These are phyloP conservation scores for Tolypocladium capitatum DNA, from an alignment of 2,329 filamentous ascomycete species.

Conservation along the genomic window DNA sequence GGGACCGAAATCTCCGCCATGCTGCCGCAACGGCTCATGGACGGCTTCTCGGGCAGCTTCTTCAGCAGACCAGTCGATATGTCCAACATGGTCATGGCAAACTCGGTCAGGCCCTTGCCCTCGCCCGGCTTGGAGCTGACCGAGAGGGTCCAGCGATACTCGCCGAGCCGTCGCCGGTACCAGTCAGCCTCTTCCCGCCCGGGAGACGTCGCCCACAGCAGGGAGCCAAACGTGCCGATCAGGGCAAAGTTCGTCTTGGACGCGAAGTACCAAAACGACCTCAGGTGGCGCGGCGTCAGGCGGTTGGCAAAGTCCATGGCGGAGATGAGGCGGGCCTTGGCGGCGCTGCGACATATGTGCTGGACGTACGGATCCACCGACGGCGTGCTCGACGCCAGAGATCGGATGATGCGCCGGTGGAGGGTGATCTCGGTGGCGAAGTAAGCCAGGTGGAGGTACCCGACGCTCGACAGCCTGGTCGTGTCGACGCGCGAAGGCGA, in stretches of 20 bases:
- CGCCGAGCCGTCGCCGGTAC: slow-evolving; percentile 70
- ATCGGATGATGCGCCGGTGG: slow-evolving; percentile 80
- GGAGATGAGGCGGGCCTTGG: slow-evolving; percentile 85
- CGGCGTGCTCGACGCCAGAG: slow-evolving; percentile 37
- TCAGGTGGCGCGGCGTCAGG: slow-evolving; percentile 70
- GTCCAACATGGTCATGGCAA: slow-evolving; percentile 68
- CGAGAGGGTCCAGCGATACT: slow-evolving; percentile 88
- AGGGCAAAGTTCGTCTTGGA: slow-evolving; percentile 86
- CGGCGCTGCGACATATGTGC: slow-evolving; percentile 85
- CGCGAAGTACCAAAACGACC: slow-evolving; percentile 87
- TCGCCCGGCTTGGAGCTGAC: slow-evolving; percentile 65
- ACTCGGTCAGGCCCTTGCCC: slow-evolving; percentile 45
- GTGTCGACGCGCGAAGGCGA: slow-evolving; percentile 14
- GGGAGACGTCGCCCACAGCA: slow-evolving; percentile 80
- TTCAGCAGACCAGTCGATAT: slow-evolving; percentile 57
- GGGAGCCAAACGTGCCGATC: slow-evolving; percentile 83
- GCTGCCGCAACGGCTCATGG: slow-evolving; percentile 43
- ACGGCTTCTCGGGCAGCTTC: slow-evolving; percentile 57
- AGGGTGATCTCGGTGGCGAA: slow-evolving; percentile 91
- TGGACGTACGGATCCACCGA: slow-evolving; percentile 65
- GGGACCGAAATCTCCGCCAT: slow-evolving; percentile 29
- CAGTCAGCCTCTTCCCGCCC: slow-evolving; percentile 84
- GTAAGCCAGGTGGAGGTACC: slow-evolving; percentile 80
- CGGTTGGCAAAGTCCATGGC: slow-evolving; percentile 97
- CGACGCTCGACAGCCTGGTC: slow-evolving; percentile 45